Evolutionary conservation across 371 early-diverging fungal genomes (phyloP).

Genomic region (Mucor ambiguus): DNA sequence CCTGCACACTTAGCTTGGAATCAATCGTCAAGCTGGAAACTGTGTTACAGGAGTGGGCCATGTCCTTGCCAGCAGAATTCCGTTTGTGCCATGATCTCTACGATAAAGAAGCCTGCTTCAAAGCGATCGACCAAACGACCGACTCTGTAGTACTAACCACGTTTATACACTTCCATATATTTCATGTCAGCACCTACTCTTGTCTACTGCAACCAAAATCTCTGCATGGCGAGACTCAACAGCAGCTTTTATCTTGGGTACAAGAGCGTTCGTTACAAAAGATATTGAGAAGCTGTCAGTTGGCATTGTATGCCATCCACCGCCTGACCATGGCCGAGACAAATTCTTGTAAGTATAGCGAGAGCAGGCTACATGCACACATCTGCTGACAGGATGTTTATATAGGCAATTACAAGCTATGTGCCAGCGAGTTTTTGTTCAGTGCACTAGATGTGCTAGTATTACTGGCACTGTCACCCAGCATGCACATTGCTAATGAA

Average conservation of each 20-base stretch:
- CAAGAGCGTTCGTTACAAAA: constrained; percentile 10
- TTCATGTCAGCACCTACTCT: constrained; percentile 9
- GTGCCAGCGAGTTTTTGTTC: constrained; percentile 3
- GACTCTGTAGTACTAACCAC: neutral
- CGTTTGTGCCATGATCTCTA: constrained; percentile 10
- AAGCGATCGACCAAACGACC: neutral
- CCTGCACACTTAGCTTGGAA: constrained; percentile 19
- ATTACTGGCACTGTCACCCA: neutral
- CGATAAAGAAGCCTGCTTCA: neutral
- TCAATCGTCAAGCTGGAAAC: constrained; percentile 10
- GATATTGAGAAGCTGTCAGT: neutral
- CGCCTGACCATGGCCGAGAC: neutral
- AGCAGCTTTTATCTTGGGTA: constrained; percentile 6
- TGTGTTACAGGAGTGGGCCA: constrained; percentile 9
- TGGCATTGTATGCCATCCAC: constrained; percentile 10
- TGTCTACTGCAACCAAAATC: constrained; percentile 16
- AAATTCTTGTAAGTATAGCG: constrained; percentile 5
- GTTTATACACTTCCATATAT: constrained; percentile 13
- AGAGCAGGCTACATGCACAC: neutral
- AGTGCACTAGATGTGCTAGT: constrained; percentile 12
- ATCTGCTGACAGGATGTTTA: neutral
- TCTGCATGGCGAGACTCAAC: neutral
- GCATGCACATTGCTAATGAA: constrained; percentile 1
- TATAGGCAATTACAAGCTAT: constrained; percentile 14
- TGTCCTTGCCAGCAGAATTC: constrained; percentile 6